Base-by-base conservation (phyloP, 371 early-diverging fungal species). In the Syncephalastrum contaminatum region DNA sequence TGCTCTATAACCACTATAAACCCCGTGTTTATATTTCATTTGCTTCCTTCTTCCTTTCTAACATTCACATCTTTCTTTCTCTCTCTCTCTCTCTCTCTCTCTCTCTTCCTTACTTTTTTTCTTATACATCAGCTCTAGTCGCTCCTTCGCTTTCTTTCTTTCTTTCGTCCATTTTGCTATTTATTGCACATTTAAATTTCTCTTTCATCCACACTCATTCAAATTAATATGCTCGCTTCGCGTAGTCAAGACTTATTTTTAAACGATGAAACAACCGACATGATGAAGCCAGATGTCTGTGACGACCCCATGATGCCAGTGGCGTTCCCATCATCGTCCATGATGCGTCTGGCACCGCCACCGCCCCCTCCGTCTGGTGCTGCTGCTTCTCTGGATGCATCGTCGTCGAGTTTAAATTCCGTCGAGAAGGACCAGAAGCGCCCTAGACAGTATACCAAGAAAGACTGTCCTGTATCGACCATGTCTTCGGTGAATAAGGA, bases 291-390 rank as follows among this genome's bases (percentile, higher is more conserved):
- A 10, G 36, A 30, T 10, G 36, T 30, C 36, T 30, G 36, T 30
- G 36, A 30, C 36, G 36, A 30, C 10, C 36, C 36, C 7, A 30
- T 30, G 36, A 30, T 30, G 36, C 36, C 5, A 30, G 36, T 30
- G 36, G 36, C 36, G 7, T 30, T 30, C 36, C 10, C 36, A 10
- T 30, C 36, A 30, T 30, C 36, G 36, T 30, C 36, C 36, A 30
- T 30, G 36, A 30, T 30, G 36, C 36, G 10, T 30, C 12, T 30
- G 36, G 36, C 36, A 30, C 36, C 36, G 10, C 36, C 36, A 30
- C 22, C 24, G 22, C 6, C 19, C 52, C 13, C 16, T 54, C 16
- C 22, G 40, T 36, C 24, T 75, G 70, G 72, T 69, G 65, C 56
- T 57, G 59, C 36, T 30, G 36, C 36, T 30, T 6, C 36, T 30